Conservation (phyloP, 2,329 filamentous ascomycete genomes). For the Dryadomyces quercus-mongolicae region DNA sequence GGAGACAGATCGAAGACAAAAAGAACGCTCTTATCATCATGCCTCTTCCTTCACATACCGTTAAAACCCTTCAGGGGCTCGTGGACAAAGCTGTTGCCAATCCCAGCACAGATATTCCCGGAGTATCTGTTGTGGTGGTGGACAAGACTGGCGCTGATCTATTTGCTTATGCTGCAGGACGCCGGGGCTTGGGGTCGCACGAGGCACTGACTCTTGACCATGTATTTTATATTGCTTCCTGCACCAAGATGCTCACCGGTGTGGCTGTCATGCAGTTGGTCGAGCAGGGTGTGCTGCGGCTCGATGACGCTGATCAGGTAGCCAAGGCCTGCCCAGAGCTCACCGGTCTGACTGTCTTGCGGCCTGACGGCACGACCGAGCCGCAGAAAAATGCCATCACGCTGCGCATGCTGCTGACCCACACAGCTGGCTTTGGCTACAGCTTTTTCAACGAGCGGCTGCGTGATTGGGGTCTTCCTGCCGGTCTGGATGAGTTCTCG, state of each 20-base stretch:
- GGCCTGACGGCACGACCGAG: conserved; percentile 23
- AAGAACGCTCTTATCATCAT: conserved; percentile 1
- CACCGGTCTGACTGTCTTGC: conserved; percentile 31
- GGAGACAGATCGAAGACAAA: not conserved
- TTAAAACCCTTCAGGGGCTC: conserved; percentile 15
- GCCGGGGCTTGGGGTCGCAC: conserved; percentile 25
- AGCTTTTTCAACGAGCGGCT: conserved; percentile 38
- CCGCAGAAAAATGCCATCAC: conserved; percentile 39
- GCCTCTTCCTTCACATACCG: conserved; percentile 11
- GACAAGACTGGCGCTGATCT: conserved; percentile 32
- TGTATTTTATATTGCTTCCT: conserved; percentile 47
- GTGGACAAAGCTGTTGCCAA: conserved; percentile 26
- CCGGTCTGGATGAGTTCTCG: conserved; percentile 45
- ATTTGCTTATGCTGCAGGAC: conserved; percentile 35
- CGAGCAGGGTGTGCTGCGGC: conserved; percentile 31
- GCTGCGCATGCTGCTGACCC: conserved; percentile 43
- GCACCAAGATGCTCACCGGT: conserved; percentile 41
- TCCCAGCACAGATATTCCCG: conserved; percentile 27
- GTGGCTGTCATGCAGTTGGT: conserved; percentile 46
- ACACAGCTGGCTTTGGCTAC: conserved; percentile 46
- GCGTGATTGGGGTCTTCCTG: conserved; percentile 32
- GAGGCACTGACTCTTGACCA: conserved; percentile 48
- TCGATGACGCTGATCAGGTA: conserved; percentile 35
- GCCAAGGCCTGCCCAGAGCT: conserved; percentile 39
- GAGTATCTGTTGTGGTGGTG: conserved; percentile 32